Percentiles rank a stretch among this genome's conserved stretches.
phyloP scores from a whole-genome alignment of 768 basidiomycete genomes.

The Steccherinum ochraceum region DNA sequence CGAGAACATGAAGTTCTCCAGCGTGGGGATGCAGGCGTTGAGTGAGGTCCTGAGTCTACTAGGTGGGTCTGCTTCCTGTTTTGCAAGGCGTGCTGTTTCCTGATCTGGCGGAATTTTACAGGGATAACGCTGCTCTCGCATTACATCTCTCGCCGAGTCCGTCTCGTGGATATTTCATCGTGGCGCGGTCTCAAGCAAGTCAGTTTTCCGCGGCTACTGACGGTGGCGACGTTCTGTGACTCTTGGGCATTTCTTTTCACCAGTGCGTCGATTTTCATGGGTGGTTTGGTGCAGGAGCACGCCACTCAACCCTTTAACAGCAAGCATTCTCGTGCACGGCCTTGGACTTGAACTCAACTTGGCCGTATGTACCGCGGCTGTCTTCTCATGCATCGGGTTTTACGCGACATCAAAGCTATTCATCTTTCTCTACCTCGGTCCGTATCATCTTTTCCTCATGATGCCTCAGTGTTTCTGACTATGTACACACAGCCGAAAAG shows the following conservation, averaged over 20 bases:
- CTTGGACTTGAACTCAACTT: slow-evolving; percentile 33
- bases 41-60: background rate
- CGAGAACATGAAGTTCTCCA: too few relatives aligned
- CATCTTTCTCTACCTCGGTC: slow-evolving; percentile 41
- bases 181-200: slow-evolving; percentile 23
- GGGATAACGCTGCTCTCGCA: slow-evolving; percentile 27
- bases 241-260: slow-evolving; percentile 39
- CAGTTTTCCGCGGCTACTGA: slow-evolving; percentile 34
- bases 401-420: slow-evolving; percentile 39
- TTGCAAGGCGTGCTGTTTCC: background rate
- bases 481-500: slow-evolving; percentile 30
- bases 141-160: slow-evolving; percentile 35
- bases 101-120: slow-evolving; percentile 1
- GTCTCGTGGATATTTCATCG: slow-evolving; percentile 24
- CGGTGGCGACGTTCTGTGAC: slow-evolving; percentile 34
- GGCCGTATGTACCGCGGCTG: slow-evolving; percentile 34
- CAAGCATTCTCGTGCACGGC: slow-evolving; percentile 37
- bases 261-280: slow-evolving; percentile 26
- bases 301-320: slow-evolving; percentile 18
- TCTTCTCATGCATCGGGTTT: slow-evolving; percentile 36
- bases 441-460: slow-evolving; percentile 5
- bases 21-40: background rate
- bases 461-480: background rate
- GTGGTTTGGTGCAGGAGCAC: background rate
- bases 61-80: background rate